Evolutionary conservation across 148 eudicot species (phyloP), one percentile per base, ranked within the genome.

Genomic region (Nepenthes gracilis): DNA sequence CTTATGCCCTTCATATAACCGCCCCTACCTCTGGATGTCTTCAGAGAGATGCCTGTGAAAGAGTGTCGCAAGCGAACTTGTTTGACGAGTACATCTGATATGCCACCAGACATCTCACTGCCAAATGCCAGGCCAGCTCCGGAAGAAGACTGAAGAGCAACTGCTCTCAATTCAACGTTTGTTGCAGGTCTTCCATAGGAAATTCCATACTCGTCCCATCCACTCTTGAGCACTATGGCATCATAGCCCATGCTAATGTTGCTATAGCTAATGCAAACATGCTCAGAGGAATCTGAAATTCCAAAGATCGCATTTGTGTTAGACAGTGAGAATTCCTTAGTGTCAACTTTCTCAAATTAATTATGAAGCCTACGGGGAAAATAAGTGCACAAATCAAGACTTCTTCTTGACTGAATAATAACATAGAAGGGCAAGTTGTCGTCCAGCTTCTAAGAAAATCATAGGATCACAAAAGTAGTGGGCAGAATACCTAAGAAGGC

Each of bases 101-200:
- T 77, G 52, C 87, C 87, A 32, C 87, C 84, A 4, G 87, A 83
- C 87, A 83, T 83, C 58, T 83, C 87, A 57, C 84, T 83, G 4
- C 87, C 87, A 36, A 83, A 63, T 56, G 82, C 84, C 15, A 83
- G 23, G 14, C 74, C 75, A 6, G 87, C 66, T 15, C 84, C 84
- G 1, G 74, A 48, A 62, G 62, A 70, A 62, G 83, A 74, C 55
- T 61, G 66, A 52, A 79, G 80, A 15, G 45, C 47, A 12, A 67
- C 70, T 13, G 58, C 71, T 56, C 68, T 61, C 36, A 83, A 54
- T 60, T 77, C 77, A 13, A 65, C 60, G 53, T 71, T 65, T 36
- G 69, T 60, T 58, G 65, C 65, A 12, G 70, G 66, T 47, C 66
- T 60, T 12, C 66, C 61, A 36, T 38, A 70, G n/a, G 64, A 64